Percentiles rank a stretch among this genome's conserved stretches.
phyloP scores from a whole-genome alignment of 495 filamentous ascomycete species.

The Talaromyces borbonicus region DNA sequence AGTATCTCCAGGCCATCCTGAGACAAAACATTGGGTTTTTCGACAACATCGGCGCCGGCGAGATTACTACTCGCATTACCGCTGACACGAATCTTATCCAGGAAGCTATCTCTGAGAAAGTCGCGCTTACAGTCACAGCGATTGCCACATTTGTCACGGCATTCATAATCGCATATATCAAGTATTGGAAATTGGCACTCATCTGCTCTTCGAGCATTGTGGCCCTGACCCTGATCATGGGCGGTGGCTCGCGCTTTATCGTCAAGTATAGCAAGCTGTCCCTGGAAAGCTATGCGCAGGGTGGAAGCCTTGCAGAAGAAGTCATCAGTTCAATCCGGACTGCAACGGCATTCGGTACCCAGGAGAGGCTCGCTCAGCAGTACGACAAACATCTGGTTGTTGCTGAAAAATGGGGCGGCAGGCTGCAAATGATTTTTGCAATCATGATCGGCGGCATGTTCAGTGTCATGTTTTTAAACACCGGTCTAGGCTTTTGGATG shows the following conservation, averaged over 20 bases:
- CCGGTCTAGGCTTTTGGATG: slow-evolving; percentile 92
- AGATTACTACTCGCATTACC: slow-evolving; percentile 88
- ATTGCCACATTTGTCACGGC: slow-evolving; percentile 73
- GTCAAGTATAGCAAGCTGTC: slow-evolving; percentile 69
- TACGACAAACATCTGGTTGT: slow-evolving; percentile 65
- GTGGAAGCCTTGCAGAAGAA: slow-evolving; percentile 87
- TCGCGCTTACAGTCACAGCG: slow-evolving; percentile 64
- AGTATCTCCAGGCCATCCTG: slow-evolving; percentile 75
- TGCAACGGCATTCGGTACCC: slow-evolving; percentile 85
- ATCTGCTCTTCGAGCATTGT: slow-evolving; percentile 72
- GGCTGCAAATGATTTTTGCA: slow-evolving; percentile 57
- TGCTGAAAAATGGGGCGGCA: slow-evolving; percentile 70
- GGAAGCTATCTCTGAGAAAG: slow-evolving; percentile 81
- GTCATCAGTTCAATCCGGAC: slow-evolving; percentile 91
- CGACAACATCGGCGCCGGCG: slow-evolving; percentile 82
- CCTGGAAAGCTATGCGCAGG: slow-evolving; percentile 67
- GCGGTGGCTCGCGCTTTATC: slow-evolving; percentile 59
- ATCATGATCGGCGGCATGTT: slow-evolving; percentile 79
- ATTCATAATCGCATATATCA: slow-evolving; percentile 82
- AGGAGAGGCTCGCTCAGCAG: slow-evolving; percentile 75
- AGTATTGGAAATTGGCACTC: slow-evolving; percentile 74
- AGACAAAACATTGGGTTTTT: slow-evolving; percentile 90
- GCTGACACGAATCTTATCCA: slow-evolving; percentile 84
- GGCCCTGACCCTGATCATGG: slow-evolving; percentile 67
- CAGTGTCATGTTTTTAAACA: slow-evolving; percentile 74